Evolutionary conservation across 179 eudicot species (phyloP).

Genomic region (Drosera spatulata): DNA sequence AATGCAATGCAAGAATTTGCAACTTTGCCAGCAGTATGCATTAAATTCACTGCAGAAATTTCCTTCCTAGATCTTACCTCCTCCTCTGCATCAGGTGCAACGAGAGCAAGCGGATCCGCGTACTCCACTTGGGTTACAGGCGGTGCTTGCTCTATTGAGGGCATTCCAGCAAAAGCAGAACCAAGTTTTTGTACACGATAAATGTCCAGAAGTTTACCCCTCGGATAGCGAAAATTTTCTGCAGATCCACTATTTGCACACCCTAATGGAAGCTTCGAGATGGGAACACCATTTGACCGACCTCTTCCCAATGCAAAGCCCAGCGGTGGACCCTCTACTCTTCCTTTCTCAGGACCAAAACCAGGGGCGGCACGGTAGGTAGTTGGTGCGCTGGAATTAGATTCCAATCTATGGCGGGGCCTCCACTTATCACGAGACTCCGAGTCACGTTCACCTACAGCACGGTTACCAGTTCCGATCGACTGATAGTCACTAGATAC

Average conservation of each 20-base stretch:
- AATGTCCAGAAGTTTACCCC: slow-evolving; percentile 82
- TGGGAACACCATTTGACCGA: slow-evolving; percentile 34
- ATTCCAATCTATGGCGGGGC: slow-evolving; percentile 89
- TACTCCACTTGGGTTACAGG: slow-evolving; percentile 34
- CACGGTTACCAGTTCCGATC: slow-evolving; percentile 27
- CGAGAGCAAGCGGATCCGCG: slow-evolving; percentile 71
- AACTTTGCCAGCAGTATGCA: neutral
- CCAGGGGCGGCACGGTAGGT: slow-evolving; percentile 89
- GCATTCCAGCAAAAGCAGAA: slow-evolving; percentile 24
- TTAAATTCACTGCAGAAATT: neutral
- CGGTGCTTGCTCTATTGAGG: slow-evolving; percentile 46
- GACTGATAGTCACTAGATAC: slow-evolving; percentile 42
- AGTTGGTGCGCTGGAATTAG: slow-evolving; percentile 45
- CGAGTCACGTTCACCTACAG: slow-evolving; percentile 42
- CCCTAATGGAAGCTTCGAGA: slow-evolving; percentile 29
- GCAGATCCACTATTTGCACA: slow-evolving; percentile 27
- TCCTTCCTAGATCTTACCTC: slow-evolving; percentile 34
- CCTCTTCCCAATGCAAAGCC: slow-evolving; percentile 85
- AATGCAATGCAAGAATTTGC: neutral
- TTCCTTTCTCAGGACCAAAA: slow-evolving; percentile 68
- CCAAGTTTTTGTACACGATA: slow-evolving; percentile 53
- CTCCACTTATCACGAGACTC: slow-evolving; percentile 98
- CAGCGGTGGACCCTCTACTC: slow-evolving; percentile 40
- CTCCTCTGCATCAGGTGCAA: slow-evolving; percentile 64
- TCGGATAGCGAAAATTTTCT: slow-evolving; percentile 49